Evolutionary conservation across 176 grass and related monocot species (phyloP), one percentile per base, ranked within the genome.

Genomic region (Raddia distichophylla): DNA sequence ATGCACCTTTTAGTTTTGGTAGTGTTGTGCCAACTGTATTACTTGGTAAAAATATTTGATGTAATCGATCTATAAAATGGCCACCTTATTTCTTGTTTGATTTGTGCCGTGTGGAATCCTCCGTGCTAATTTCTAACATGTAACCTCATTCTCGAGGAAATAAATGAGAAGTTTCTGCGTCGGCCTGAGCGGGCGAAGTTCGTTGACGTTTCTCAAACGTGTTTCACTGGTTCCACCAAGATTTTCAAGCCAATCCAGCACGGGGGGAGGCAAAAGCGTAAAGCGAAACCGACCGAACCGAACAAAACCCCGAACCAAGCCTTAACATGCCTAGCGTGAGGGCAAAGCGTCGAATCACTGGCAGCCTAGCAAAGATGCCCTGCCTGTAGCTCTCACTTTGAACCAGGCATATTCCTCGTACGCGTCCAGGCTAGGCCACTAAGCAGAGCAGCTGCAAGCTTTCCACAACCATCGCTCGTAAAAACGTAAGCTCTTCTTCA

Each of bases 361-460:
- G 15, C 37, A 33, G 27, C 27, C 27, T 27, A 27, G 27, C 27
- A 27, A 27, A 67, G 71, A 45, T 48, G 27, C 43, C 43, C 19
- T 2, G 49, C 34, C 35, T 32, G 50, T 19, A 14, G 7, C 78
- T 33, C 64, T 57, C 35, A 56, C 49, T 68, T 14, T 33, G 54
- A 27, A 81, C 67, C 79, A 54, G 27, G 43, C 27, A 80, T 75
- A 86, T 86, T 72, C 60, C 49, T 27, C 27, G 27, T 27, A 40
- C 53, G 32, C 77, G 61, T 60, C 62, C 77, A 69, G 40, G 20
- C 13, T 14, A 59, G 43, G 80, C 67, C 67, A 79, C 67, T 20
- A 60, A 6, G 3, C 60, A 27, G 43, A 27, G 27, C 27, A 27
- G 27, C 27, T 27, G 27, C 27, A 27, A 27, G 27, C 27, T 27